Base-by-base conservation (phyloP, 2,329 filamentous ascomycete species). In the Nothophoma quercina region DNA sequence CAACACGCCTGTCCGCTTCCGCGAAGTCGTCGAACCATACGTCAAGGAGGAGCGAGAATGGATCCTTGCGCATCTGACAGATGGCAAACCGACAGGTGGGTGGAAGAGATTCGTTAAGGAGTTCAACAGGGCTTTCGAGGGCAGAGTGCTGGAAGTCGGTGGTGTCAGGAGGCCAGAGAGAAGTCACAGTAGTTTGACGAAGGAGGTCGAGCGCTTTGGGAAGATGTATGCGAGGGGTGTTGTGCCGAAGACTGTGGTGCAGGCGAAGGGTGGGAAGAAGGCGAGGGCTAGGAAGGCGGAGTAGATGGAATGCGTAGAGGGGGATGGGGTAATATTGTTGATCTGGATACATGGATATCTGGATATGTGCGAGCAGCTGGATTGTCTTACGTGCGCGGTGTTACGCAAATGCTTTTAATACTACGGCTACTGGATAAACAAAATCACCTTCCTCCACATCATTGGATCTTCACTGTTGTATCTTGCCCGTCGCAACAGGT, bases 161-260 rank as follows among this genome's bases (percentile, higher is more conserved):
- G 12, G 23, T 6, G 57, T 39, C 15, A 19, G 30, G 12, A 54
- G 66, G 43, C 64, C 62, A 1, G 26, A 35, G 22, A 57, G 66
- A 12, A 62, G 54, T 15, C 59, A 64, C n/a, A 63, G 58, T 1
- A 63, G 56, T 16, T 49, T 68, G 29, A 67, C 58, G 9, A 70
- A 69, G 43, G 68, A 70, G 51, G 58, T 70, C 8, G 66, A 69
- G 57, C 51, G 68, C 6, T 68, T 69, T 44, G 60, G 63, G 12
- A 38, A 47, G n/a, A 36, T 62, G 15, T 70, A 70, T 40, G 13
- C 34, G 9, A 60, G 58, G 45, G 66, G 65, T 10, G 18, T 46
- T 15, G 59, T 69, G 21, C 65, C 66, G 1, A 33, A 41, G 22
- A 41, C 36, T 1, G 7, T 38, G 4, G 7, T 10, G 29, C 45